Evolutionary conservation across 768 basidiomycete species (phyloP).

Genomic region (Gautieria morchelliformis): DNA sequence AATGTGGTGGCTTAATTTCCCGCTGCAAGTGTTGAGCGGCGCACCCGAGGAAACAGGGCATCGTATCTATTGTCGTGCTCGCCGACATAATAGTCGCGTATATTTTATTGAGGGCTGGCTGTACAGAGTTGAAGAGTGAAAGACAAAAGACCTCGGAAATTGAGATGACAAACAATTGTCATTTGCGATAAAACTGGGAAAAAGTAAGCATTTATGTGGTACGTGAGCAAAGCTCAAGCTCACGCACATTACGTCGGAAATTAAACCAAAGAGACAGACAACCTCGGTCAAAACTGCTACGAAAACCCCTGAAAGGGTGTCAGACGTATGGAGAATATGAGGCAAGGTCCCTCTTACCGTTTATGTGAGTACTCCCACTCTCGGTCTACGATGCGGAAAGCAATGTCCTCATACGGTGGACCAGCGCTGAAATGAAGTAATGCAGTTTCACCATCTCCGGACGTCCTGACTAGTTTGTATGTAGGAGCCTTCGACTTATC

Average conservation of each 20-base stretch:
- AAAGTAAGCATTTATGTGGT: background rate
- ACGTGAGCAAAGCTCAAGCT: background rate
- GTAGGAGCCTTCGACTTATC: constrained; percentile 96
- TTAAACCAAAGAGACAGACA: constrained; percentile 95
- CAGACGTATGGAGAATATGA: constrained; percentile 7
- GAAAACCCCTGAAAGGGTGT: constrained; percentile 63
- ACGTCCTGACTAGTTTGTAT: constrained; percentile 90
- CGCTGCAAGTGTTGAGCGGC: too few relatives aligned
- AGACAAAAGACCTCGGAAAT: too few relatives aligned
- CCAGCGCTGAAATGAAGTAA: constrained; percentile 91
- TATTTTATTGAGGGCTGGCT: too few relatives aligned
- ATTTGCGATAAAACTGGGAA: constrained; percentile 74
- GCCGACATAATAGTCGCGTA: too few relatives aligned
- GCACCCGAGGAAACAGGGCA: too few relatives aligned
- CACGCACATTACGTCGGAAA: constrained; percentile 83
- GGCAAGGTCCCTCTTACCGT: constrained; percentile 38
- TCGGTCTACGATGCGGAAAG: constrained; percentile 93
- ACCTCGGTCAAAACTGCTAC: constrained; percentile 94
- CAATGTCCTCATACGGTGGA: constrained; percentile 97
- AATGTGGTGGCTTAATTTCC: too few relatives aligned
- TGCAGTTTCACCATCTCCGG: constrained; percentile 92
- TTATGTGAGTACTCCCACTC: constrained; percentile 99
- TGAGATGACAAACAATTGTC: constrained; percentile 9
- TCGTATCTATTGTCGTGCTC: background rate
- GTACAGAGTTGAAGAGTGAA: too few relatives aligned